phyloP scores from a whole-genome alignment of 202 grass and related monocot genomes.

The Carex sylvatica region DNA sequence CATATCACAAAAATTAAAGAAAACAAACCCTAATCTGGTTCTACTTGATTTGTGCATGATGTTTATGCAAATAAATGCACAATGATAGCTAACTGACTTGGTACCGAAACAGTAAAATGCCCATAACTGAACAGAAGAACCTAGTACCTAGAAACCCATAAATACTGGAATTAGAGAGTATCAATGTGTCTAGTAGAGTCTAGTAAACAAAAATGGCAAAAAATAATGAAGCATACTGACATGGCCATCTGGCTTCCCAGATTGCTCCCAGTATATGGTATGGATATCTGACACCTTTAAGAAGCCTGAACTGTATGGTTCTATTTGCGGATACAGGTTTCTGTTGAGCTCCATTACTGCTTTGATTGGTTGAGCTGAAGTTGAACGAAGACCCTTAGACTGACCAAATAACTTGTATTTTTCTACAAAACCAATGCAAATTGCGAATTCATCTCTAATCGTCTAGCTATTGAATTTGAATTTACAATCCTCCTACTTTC shows the following conservation, averaged over 20 bases:
- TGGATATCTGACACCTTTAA: constrained; percentile 79
- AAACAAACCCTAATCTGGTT: background rate
- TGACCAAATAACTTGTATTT: constrained; percentile 22
- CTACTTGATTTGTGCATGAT: background rate
- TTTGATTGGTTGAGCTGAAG: constrained; percentile 9
- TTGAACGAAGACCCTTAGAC: constrained; percentile 17
- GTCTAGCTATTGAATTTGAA: background rate
- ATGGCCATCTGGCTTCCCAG: constrained; percentile 75
- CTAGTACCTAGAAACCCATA: background rate
- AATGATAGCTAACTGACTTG: background rate
- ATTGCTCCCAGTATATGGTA: constrained; percentile 89
- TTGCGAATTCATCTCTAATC: background rate
- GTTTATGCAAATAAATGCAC: background rate
- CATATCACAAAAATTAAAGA: background rate
- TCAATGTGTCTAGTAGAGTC: background rate
- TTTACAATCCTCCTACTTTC: background rate
- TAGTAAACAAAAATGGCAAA: background rate
- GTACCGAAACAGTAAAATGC: background rate
- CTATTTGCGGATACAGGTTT: constrained; percentile 58
- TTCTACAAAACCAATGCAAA: constrained; percentile 27
- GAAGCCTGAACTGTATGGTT: constrained; percentile 60
- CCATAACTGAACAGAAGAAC: background rate
- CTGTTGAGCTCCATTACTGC: constrained; percentile 35
- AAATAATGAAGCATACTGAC: constrained; percentile 34
- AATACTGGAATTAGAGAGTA: background rate